phyloP scores from a whole-genome alignment of 1,284 basidiomycete species.

The Cryptococcus hybrid region DNA sequence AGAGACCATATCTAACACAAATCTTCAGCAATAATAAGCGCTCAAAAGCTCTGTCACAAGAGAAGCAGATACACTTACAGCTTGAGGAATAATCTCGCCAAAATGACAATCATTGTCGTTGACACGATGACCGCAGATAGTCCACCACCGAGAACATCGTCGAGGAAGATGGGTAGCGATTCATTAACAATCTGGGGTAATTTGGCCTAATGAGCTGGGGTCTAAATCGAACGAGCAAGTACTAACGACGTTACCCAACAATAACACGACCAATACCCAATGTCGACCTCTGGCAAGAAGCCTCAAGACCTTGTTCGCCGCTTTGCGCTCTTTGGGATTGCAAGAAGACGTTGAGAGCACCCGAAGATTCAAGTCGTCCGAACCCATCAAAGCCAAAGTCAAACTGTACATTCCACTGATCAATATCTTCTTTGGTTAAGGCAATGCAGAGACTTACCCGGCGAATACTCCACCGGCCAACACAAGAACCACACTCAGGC shows the following conservation, averaged over 20 bases:
- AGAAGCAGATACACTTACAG: slow-evolving; percentile 38
- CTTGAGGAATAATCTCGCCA: slow-evolving; percentile 79
- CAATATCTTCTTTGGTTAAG: background rate
- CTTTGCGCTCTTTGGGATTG: slow-evolving; percentile 62
- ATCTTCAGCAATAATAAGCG: slow-evolving; percentile 51
- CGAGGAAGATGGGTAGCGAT: slow-evolving; percentile 84
- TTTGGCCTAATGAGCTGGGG: too few relatives aligned
- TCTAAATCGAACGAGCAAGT: background rate
- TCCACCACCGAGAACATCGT: slow-evolving; percentile 82
- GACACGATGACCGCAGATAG: slow-evolving; percentile 75
- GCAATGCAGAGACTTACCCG: slow-evolving; percentile 58
- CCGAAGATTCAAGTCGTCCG: slow-evolving; percentile 87
- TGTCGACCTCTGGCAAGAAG: slow-evolving; percentile 80
- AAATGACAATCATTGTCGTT: slow-evolving; percentile 72
- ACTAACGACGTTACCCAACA: slow-evolving; percentile 79
- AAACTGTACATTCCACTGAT: slow-evolving; percentile 49
- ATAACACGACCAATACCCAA: slow-evolving; percentile 89
- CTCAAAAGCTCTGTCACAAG: background rate
- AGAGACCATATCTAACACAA: slow-evolving; percentile 88
- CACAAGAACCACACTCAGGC: slow-evolving; percentile 65
- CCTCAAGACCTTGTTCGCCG: slow-evolving; percentile 73
- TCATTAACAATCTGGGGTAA: slow-evolving; percentile 73
- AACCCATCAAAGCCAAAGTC: slow-evolving; percentile 90
- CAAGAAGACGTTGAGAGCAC: slow-evolving; percentile 79
- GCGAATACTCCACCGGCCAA: slow-evolving; percentile 80